Evolutionary conservation across 352 stramenopile species (phyloP).

Genomic region (Phytophthora sp.): DNA sequence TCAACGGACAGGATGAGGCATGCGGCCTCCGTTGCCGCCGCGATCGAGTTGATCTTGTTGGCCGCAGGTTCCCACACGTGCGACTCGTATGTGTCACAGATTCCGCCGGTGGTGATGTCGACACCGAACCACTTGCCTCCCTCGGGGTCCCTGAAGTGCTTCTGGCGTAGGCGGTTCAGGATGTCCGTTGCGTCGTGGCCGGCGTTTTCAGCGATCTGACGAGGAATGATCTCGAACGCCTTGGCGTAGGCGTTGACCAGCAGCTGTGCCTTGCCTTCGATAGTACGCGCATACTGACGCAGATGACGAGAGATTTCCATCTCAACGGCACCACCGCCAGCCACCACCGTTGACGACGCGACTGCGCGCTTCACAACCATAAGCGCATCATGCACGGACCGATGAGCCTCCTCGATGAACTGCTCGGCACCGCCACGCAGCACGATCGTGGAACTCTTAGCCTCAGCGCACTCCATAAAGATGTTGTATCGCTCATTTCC

Average conservation of each 20-base stretch:
- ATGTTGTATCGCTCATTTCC: constrained; percentile 99
- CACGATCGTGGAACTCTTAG: constrained; percentile 97
- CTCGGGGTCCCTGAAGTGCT: constrained; percentile 95
- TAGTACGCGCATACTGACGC: constrained; percentile 92
- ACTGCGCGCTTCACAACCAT: constrained; percentile 99
- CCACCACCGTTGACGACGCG: constrained; percentile 90
- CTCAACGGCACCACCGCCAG: constrained; percentile 92
- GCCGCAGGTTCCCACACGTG: constrained; percentile 99
- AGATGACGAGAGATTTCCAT: constrained; percentile 94
- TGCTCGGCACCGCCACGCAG: constrained; percentile 97
- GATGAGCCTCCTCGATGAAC: constrained; percentile 98
- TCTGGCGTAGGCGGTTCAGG: constrained; percentile 95
- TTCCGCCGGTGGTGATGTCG: constrained; percentile 96
- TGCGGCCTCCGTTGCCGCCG: constrained; percentile 96
- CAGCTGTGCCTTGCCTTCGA: constrained; percentile 98
- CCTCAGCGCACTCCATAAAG: constrained; percentile 96
- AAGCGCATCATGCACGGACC: constrained; percentile 98
- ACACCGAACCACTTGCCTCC: constrained; percentile 97
- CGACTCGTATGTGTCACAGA: constrained; percentile 97
- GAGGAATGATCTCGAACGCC: constrained; percentile 98
- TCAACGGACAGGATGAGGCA: constrained; percentile 99
- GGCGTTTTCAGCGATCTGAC: constrained; percentile 98
- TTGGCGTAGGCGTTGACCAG: constrained; percentile 97
- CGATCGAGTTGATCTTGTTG: constrained; percentile 99
- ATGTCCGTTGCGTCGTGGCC: constrained; percentile 98